Conservation (phyloP, 2,329 filamentous ascomycete species). For the Fusarium lateritium region DNA sequence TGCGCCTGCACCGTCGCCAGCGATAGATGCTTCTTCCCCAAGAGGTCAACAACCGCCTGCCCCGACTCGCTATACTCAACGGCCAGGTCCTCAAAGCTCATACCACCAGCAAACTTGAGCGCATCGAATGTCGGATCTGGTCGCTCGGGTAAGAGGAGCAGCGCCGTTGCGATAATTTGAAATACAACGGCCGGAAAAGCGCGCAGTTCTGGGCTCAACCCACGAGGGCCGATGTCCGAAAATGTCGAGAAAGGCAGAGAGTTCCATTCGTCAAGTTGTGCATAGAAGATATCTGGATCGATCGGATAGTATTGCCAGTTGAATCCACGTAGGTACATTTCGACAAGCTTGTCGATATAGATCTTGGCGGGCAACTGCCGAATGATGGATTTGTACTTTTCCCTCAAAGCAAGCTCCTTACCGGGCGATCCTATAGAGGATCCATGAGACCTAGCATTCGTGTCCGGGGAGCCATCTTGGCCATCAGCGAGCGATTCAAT, state of each 20-base stretch:
- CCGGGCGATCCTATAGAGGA: constrained; percentile 40
- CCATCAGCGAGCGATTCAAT: constrained; percentile 63
- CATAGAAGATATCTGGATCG: constrained; percentile 66
- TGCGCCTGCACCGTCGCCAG: constrained; percentile 70
- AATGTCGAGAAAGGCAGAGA: constrained; percentile 67
- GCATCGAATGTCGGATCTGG: constrained; percentile 66
- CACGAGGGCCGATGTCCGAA: constrained; percentile 64
- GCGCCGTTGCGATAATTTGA: constrained; percentile 68
- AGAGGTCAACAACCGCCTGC: constrained; percentile 64
- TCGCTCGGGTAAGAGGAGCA: constrained; percentile 66
- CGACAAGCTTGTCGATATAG: constrained; percentile 69
- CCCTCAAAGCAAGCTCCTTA: constrained; percentile 59
- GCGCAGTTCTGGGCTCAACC: constrained; percentile 65
- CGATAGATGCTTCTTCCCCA: constrained; percentile 71
- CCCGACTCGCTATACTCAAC: constrained; percentile 73
- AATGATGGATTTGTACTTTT: constrained; percentile 72
- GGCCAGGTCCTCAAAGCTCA: constrained; percentile 73
- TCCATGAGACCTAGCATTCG: not conserved
- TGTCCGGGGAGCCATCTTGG: constrained; percentile 34
- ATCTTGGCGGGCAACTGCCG: constrained; percentile 69
- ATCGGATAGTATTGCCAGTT: constrained; percentile 72
- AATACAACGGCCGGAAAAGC: constrained; percentile 73
- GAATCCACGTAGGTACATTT: constrained; percentile 69
- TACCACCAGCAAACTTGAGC: constrained; percentile 71
- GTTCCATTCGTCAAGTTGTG: constrained; percentile 69